These are phyloP conservation scores for Stylonectria norvegica DNA, from an alignment of 2,329 filamentous ascomycete species.

Conservation along the genomic window DNA sequence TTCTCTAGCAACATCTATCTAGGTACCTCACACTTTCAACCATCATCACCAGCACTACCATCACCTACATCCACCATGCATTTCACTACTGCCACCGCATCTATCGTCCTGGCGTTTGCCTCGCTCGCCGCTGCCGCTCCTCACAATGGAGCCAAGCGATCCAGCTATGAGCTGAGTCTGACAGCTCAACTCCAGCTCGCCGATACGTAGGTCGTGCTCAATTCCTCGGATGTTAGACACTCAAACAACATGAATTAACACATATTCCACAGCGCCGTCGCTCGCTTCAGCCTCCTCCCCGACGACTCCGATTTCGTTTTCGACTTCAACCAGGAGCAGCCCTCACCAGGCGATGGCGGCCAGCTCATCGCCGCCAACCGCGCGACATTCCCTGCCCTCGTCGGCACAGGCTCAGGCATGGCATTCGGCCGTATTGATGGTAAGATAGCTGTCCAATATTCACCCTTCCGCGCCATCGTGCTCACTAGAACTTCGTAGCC, in stretches of 20 bases:
- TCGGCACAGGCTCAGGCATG: constrained; percentile 49
- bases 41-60: too few relatives aligned
- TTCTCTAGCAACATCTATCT: background rate
- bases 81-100: constrained; percentile 30
- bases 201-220: constrained; percentile 35
- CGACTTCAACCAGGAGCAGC: constrained; percentile 39
- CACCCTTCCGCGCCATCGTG: accelerated
- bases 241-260: constrained; percentile 13
- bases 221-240: too few relatives aligned
- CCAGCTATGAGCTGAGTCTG: constrained; percentile 26
- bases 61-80: constrained; percentile 27
- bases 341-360: constrained; percentile 36
- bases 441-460: too few relatives aligned
- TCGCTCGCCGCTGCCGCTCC: constrained; percentile 30
- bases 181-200: constrained; percentile 39
- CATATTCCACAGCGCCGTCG: constrained; percentile 32
- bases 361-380: constrained; percentile 51
- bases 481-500: constrained; percentile 20
- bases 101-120: constrained; percentile 39
- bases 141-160: constrained; percentile 13
- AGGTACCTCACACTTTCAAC: constrained; percentile 5
- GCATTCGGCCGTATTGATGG: constrained; percentile 48
- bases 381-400: constrained; percentile 55
- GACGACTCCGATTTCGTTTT: constrained; percentile 47
- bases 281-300: constrained; percentile 42